Percentiles rank a stretch among this genome's conserved stretches.
Evolutionary conservation across 495 filamentous ascomycete genomes (phyloP).

Genomic region (Ascodesmis nigricans): DNA sequence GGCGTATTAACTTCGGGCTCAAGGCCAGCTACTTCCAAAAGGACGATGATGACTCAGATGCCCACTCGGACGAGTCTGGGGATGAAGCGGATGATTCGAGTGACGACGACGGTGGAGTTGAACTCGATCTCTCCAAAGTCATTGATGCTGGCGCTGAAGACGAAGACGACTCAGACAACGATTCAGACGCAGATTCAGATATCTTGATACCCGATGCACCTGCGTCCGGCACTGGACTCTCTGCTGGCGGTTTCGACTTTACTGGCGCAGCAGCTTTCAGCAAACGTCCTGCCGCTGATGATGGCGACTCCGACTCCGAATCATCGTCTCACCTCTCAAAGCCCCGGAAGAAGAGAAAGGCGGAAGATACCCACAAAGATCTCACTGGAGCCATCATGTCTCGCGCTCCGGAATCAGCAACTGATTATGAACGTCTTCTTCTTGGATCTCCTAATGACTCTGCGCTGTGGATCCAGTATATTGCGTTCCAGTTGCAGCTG

Average conservation of each 20-base stretch:
- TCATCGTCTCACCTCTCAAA: slow-evolving; percentile 24
- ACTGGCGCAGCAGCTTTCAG: slow-evolving; percentile 34
- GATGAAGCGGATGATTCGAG: slow-evolving; percentile 26
- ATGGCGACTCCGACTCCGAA: slow-evolving; percentile 27
- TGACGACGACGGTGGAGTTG: slow-evolving; percentile 30
- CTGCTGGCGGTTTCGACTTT: slow-evolving; percentile 71
- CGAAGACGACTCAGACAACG: slow-evolving; percentile 29
- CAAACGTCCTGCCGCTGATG: slow-evolving; percentile 28
- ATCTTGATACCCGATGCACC: slow-evolving; percentile 28
- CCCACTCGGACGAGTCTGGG: slow-evolving; percentile 27
- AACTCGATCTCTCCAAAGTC: slow-evolving; percentile 24
- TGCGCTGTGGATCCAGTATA: slow-evolving; percentile 77
- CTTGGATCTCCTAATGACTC: slow-evolving; percentile 81
- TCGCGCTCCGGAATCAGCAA: slow-evolving; percentile 71
- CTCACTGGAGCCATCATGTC: slow-evolving; percentile 70
- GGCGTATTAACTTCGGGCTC: slow-evolving; percentile 64
- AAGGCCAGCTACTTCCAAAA: slow-evolving; percentile 76
- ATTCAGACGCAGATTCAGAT: slow-evolving; percentile 25
- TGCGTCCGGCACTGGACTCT: slow-evolving; percentile 35
- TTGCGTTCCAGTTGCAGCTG: slow-evolving; percentile 87
- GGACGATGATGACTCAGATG: slow-evolving; percentile 34
- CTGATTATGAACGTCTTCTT: slow-evolving; percentile 81
- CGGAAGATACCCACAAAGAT: slow-evolving; percentile 65
- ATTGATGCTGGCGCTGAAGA: slow-evolving; percentile 23
- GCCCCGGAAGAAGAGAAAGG: slow-evolving; percentile 59